Conservation (phyloP, 2,329 filamentous ascomycete genomes). For the Pseudonectria foliicola region DNA sequence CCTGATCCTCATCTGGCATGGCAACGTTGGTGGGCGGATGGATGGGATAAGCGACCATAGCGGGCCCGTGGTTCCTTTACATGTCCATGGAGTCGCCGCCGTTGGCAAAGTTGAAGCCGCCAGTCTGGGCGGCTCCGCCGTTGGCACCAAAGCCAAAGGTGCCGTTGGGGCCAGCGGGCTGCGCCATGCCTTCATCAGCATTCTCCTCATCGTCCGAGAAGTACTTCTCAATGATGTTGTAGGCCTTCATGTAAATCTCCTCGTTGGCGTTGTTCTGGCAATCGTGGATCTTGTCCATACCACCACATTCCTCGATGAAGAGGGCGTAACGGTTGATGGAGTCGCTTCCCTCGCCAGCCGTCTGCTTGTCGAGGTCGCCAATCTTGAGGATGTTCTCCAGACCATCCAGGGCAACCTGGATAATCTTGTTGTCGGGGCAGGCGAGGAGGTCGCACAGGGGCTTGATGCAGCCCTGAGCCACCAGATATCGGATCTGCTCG, state of each 20-base stretch:
- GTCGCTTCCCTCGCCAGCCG: conserved; percentile 64
- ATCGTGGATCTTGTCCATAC: conserved; percentile 99
- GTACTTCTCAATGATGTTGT: conserved; percentile 99
- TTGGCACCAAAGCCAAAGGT: conserved; percentile 74
- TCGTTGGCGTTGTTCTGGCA: conserved; percentile 99
- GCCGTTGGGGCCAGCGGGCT: conserved; percentile 60
- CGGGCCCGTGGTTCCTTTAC: conserved; percentile 31
- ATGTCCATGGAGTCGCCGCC: conserved; percentile 59
- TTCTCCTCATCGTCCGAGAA: conserved; percentile 98
- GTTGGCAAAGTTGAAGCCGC: conserved; percentile 91
- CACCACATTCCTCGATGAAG: conserved; percentile 96
- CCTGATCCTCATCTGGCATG: conserved; percentile 4
- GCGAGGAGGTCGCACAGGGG: conserved; percentile 89
- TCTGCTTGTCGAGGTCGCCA: conserved; percentile 95
- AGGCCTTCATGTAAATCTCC: conserved; percentile 99
- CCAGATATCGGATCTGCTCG: conserved; percentile 94
- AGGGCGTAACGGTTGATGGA: conserved; percentile 93
- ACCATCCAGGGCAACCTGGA: conserved; percentile 94
- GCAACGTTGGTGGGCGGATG: conserved; percentile 1
- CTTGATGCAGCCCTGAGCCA: conserved; percentile 91
- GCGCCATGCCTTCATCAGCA: conserved; percentile 72
- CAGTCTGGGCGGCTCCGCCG: conserved; percentile 50
- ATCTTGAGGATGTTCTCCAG: conserved; percentile 99
- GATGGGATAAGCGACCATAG: background rate
- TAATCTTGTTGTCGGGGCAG: conserved; percentile 99